Conservation (phyloP, 169 alveolate species). For the Cryptosporidium muris region DNA sequence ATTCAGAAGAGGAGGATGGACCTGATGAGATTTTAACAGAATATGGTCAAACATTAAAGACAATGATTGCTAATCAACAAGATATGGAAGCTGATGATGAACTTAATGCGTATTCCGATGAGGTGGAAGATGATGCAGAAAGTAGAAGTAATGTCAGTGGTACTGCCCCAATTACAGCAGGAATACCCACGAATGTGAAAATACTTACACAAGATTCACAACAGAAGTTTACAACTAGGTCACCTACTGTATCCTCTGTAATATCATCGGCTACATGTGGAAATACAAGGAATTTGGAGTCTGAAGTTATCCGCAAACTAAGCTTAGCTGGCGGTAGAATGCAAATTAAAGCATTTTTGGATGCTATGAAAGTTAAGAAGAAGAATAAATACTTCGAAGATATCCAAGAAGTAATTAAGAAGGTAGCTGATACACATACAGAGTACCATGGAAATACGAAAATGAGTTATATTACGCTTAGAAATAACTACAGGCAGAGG, state of each 20-base stretch:
- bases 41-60: conserved; percentile 59
- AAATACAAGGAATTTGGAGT: conserved; percentile 19
- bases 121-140: conserved; percentile 49
- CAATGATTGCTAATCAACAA: conserved; percentile 67
- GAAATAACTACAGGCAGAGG: conserved; percentile 56
- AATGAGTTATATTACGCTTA: conserved; percentile 54
- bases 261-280: conserved; percentile 45
- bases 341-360: conserved; percentile 68
- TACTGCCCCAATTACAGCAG: conserved; percentile 4
- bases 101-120: conserved; percentile 60
- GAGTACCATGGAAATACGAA: conserved; percentile 62
- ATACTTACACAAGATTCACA: neutral
- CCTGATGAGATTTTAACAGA: conserved; percentile 66
- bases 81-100: conserved; percentile 72
- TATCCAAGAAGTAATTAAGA: conserved; percentile 63
- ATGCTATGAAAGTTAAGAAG: conserved; percentile 65
- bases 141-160: conserved; percentile 61
- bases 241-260: conserved; percentile 22
- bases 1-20: conserved; percentile 68
- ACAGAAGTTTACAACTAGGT: neutral
- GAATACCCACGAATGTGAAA: neutral
- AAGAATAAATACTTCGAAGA: conserved; percentile 64
- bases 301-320: conserved; percentile 55
- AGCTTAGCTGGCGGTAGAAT: conserved; percentile 68
- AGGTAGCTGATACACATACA: conserved; percentile 68